Percentiles rank a stretch among this genome's conserved stretches.
Conservation (phyloP, 1,284 basidiomycete genomes). For the Ustilago tritici region DNA sequence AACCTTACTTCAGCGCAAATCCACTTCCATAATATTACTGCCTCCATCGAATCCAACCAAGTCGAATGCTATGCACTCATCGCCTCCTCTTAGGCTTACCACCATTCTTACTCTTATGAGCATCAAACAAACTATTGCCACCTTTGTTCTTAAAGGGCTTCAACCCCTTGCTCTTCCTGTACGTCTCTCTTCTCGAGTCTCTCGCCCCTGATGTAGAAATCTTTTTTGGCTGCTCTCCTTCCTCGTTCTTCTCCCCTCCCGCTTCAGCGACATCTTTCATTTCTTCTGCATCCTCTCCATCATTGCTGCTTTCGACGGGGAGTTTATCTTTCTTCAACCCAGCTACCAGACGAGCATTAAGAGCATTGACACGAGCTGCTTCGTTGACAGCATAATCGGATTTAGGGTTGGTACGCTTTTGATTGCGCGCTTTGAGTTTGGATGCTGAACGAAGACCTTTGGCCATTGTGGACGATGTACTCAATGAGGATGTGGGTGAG, state of each 20-base stretch:
- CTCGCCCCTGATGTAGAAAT: conserved; percentile 60
- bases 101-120: conserved; percentile 54
- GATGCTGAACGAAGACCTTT: conserved; percentile 91
- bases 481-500: neutral
- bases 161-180: conserved; percentile 52
- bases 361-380: conserved; percentile 83
- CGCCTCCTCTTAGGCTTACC: conserved; percentile 59
- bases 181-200: conserved; percentile 61
- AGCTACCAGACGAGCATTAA: conserved; percentile 77
- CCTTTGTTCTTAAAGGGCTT: conserved; percentile 57
- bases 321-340: conserved; percentile 41
- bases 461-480: conserved; percentile 76
- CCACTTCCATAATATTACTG: no score
- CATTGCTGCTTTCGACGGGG: conserved; percentile 70
- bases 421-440: conserved; percentile 84
- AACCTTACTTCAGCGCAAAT: no score
- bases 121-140: conserved; percentile 37
- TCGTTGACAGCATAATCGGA: conserved; percentile 85
- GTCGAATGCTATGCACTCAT: conserved; percentile 18
- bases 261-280: conserved; percentile 70
- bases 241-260: neutral
- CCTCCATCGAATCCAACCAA: neutral
- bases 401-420: conserved; percentile 80
- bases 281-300: conserved; percentile 71
- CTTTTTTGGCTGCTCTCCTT: conserved; percentile 23